Conservation (phyloP, 129 eudicot species). For the Flaveria ramosissima region DNA sequence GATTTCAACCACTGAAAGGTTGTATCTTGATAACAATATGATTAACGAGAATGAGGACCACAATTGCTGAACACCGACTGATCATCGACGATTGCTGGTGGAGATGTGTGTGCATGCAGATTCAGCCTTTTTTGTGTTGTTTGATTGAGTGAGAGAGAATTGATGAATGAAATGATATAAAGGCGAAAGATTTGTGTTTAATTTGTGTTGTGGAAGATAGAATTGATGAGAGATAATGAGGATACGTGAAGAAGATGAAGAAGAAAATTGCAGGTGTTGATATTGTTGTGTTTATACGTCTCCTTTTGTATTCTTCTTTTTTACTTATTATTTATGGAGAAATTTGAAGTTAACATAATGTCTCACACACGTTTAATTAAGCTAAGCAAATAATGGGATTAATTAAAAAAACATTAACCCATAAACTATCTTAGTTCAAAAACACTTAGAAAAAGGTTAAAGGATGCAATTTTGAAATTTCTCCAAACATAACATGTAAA, state of each 20-base stretch:
- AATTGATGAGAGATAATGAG: constrained; percentile 15
- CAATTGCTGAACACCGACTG: constrained; percentile 11
- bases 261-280: not conserved
- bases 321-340: too few relatives aligned
- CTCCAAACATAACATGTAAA: too few relatives aligned
- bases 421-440: too few relatives aligned
- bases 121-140: not conserved
- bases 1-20: not conserved
- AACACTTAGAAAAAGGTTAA: too few relatives aligned
- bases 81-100: constrained; percentile 15
- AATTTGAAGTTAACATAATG: too few relatives aligned
- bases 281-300: not conserved
- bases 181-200: constrained; percentile 5
- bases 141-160: not conserved
- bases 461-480: too few relatives aligned
- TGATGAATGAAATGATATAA: not conserved
- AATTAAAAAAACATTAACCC: too few relatives aligned
- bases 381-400: too few relatives aligned
- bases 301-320: too few relatives aligned
- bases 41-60: not conserved
- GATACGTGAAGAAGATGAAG: not conserved
- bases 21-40: not conserved
- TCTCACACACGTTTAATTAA: too few relatives aligned
- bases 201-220: not conserved
- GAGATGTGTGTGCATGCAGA: constrained; percentile 15